Evolutionary conservation across 176 grass and related monocot species (phyloP), one percentile per base, ranked within the genome.

Genomic region (Echinochloa phyllopogon): DNA sequence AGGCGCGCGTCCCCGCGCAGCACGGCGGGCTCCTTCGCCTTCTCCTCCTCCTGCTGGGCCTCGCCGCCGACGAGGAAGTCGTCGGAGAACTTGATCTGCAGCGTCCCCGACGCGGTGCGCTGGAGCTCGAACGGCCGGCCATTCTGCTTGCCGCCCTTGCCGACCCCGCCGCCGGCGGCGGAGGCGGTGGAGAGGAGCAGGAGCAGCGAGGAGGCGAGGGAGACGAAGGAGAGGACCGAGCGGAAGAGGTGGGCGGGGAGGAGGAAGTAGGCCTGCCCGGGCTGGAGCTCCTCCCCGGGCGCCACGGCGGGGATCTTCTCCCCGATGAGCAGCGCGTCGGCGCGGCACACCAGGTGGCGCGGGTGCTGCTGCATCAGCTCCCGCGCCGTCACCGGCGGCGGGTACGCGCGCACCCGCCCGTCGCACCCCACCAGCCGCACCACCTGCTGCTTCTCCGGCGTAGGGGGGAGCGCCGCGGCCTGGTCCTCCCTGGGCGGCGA

Each of bases 321-420:
- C 15, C 95, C 95, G 74, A 98, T 93, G 9, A 88, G 92, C 69
- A 98, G 92, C 36, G 95, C 83, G 78, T 98, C 95, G 14, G 95
- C 81, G 68, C 93, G 95, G 87, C 93, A 98, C 38, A 98, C 81
- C 82, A 98, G 95, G 82, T 98, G 91, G 3, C 79, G 67, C 36
- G 95, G 95, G 85, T 95, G 84, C 66, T 90, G 87, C 77, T 85
- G 84, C 95, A 95, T 98, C 81, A 98, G 57, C 79, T 98, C 93
- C 21, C 84, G 72, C n/a, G 89, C 95, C 4, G 95, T 85, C 23
- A 98, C 87, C 9, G 93, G 89, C 4, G 75, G 80, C 5, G 90
- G 10, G 93, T 87, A 98, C 48, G 89, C 39, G 21, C 75, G 84
- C 52, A 95, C 89, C 4, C 9, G 47, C 5, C 95, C 95, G 47